Percentiles rank a stretch among this genome's conserved stretches.
phyloP scores from a whole-genome alignment of 2,329 filamentous ascomycete genomes.

The Ophioceras dolichostomum region DNA sequence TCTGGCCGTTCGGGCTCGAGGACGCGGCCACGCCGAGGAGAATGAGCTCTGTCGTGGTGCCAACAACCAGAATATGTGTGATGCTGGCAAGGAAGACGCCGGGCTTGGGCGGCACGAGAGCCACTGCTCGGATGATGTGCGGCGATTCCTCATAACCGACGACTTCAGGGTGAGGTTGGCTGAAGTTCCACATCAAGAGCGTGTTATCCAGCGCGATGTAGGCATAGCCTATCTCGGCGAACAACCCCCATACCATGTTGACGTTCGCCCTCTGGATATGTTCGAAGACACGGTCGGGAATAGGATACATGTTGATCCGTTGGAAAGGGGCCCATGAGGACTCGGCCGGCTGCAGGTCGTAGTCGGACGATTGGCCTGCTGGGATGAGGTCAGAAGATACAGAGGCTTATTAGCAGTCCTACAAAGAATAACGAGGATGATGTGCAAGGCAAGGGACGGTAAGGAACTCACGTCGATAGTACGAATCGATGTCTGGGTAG shows the following conservation, averaged over 20 bases:
- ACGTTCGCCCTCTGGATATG: slow-evolving; percentile 83
- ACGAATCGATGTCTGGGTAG: slow-evolving; percentile 82
- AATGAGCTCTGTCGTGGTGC: slow-evolving; percentile 74
- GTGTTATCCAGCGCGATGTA: slow-evolving; percentile 95
- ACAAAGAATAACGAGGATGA: too few species aligned
- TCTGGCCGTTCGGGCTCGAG: slow-evolving; percentile 55
- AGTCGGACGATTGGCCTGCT: slow-evolving; percentile 88
- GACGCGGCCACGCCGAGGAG: slow-evolving; percentile 72
- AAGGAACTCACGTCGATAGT: slow-evolving; percentile 71
- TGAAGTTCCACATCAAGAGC: slow-evolving; percentile 96
- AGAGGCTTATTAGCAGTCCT: too few species aligned
- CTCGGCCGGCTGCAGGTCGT: slow-evolving; percentile 60
- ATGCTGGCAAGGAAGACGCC: slow-evolving; percentile 83
- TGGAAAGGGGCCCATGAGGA: slow-evolving; percentile 81
- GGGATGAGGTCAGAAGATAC: slow-evolving; percentile 17
- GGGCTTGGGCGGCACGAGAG: slow-evolving; percentile 69
- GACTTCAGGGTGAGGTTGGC: slow-evolving; percentile 77
- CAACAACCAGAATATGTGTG: slow-evolving; percentile 78
- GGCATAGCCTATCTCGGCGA: slow-evolving; percentile 87
- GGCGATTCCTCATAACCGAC: slow-evolving; percentile 86
- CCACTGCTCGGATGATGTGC: slow-evolving; percentile 82
- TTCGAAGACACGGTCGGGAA: slow-evolving; percentile 84
- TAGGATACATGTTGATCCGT: slow-evolving; percentile 72
- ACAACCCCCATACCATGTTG: slow-evolving; percentile 87
- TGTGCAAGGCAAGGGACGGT: background rate